Evolutionary conservation across 805 yeast species (phyloP).

Genomic region (Starmerella asiatica): DNA sequence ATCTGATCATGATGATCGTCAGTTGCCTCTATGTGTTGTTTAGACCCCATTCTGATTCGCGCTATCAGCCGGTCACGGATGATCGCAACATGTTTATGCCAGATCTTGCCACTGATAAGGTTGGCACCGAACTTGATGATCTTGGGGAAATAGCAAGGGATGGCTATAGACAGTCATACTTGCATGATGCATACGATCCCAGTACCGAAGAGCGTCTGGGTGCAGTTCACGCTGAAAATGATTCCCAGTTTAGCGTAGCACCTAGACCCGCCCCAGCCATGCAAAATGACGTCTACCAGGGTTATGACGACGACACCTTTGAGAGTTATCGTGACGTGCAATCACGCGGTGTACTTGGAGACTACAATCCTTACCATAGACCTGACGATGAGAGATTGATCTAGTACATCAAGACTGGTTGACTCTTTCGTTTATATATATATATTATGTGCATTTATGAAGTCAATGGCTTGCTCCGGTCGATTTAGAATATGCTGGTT

Average conservation of each 20-base stretch:
- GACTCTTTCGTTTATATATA: too few species aligned
- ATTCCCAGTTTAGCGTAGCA: not conserved
- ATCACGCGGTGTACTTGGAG: constrained; percentile 10
- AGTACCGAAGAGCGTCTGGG: constrained; percentile 1
- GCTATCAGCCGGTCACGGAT: constrained; percentile 93
- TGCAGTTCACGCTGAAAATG: not conserved
- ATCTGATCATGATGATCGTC: constrained; percentile 72
- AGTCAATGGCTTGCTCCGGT: too few species aligned
- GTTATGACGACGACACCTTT: constrained; percentile 1
- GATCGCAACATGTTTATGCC: constrained; percentile 86
- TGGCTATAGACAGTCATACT: constrained; percentile 23
- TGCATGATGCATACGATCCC: constrained; percentile 10
- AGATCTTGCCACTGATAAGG: constrained; percentile 18
- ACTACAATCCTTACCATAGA: not conserved
- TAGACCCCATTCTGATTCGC: constrained; percentile 84
- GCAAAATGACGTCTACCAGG: not conserved
- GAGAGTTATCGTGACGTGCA: constrained; percentile 14
- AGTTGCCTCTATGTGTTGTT: constrained; percentile 75
- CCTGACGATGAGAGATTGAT: too few species aligned
- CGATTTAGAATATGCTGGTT: too few species aligned
- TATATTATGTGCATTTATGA: too few species aligned
- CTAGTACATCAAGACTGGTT: too few species aligned
- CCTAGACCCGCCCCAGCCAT: not conserved
- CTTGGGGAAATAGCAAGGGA: constrained; percentile 43
- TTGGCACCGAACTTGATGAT: constrained; percentile 53